Percentiles rank a stretch among this genome's conserved stretches.
Evolutionary conservation across 1,284 basidiomycete genomes (phyloP).

Genomic region (Naganishia cerealis): DNA sequence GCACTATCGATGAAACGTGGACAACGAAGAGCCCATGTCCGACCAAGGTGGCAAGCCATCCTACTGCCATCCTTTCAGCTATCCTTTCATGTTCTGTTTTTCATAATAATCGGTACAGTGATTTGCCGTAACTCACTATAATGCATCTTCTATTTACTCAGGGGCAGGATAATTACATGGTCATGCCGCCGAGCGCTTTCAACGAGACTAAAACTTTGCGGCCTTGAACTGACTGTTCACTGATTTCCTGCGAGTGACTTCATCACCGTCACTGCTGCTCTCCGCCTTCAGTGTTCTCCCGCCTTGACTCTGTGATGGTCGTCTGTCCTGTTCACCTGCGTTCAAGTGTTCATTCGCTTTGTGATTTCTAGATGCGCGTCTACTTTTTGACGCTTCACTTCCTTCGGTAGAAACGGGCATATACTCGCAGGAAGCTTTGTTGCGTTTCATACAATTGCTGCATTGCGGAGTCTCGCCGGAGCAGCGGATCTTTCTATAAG

Average conservation of each 20-base stretch:
- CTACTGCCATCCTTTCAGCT: neutral
- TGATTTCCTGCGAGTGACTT: neutral
- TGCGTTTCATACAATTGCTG: slow-evolving; percentile 18
- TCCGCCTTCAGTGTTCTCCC: neutral
- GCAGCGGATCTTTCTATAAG: slow-evolving; percentile 27
- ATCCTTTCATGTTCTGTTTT: neutral
- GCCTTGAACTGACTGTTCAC: neutral
- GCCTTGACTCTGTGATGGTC: neutral
- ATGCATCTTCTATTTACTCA: neutral
- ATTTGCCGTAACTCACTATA: neutral
- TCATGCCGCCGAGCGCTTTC: neutral
- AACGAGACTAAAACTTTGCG: neutral
- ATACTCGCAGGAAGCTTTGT: slow-evolving; percentile 20
- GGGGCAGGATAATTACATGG: neutral
- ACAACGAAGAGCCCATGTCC: neutral
- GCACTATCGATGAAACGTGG: neutral
- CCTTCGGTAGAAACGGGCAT: slow-evolving; percentile 12
- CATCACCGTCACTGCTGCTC: neutral
- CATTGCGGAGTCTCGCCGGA: slow-evolving; percentile 28
- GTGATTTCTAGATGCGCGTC: neutral
- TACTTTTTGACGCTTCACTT: neutral
- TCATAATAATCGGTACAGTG: too few species aligned
- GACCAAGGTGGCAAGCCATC: neutral
- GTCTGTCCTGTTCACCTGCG: neutral
- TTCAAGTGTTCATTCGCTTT: neutral